A percentile compares a stretch with the other conserved stretches of the same genome.
phyloP scores from a whole-genome alignment of 441 rosid genomes.

The Croton setiger region DNA sequence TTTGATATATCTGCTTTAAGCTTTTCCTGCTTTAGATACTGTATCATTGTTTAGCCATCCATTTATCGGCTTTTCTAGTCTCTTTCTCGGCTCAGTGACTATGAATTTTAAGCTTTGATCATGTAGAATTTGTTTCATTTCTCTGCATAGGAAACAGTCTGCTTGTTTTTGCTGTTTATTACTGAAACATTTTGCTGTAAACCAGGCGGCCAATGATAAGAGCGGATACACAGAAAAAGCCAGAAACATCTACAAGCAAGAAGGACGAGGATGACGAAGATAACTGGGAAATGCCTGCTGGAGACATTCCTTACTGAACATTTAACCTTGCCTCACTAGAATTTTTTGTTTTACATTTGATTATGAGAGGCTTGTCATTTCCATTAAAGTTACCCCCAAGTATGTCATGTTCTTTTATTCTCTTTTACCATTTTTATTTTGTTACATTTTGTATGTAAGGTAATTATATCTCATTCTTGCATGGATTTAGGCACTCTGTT shows the following conservation, averaged over 20 bases:
- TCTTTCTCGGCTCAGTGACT: not conserved
- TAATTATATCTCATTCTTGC: constrained; percentile 6
- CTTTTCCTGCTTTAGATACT: not conserved
- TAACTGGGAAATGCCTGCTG: constrained; percentile 91
- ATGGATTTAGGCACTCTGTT: not conserved
- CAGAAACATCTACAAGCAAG: constrained; percentile 41
- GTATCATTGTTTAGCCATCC: not conserved
- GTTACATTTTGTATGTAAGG: constrained; percentile 12
- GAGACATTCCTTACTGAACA: constrained; percentile 45
- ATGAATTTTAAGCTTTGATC: not conserved
- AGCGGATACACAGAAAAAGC: constrained; percentile 32
- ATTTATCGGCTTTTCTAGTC: not conserved
- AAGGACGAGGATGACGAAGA: constrained; percentile 65
- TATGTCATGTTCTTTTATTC: constrained; percentile 21
- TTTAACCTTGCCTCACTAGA: constrained; percentile 25
- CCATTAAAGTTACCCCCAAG: constrained; percentile 22
- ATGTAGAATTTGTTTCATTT: not conserved
- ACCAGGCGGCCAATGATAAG: constrained; percentile 58
- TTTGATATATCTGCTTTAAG: not conserved
- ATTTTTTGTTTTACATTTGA: constrained; percentile 22
- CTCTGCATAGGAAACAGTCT: not conserved
- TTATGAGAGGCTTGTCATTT: constrained; percentile 18
- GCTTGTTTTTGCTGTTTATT: not conserved
- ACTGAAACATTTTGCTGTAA: constrained; percentile 10
- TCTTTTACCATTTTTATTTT: constrained; percentile 16